Percentiles rank a stretch among this genome's conserved stretches.
Conservation (phyloP, 2,329 filamentous ascomycete genomes). For the Aspergillus tubingensis region DNA sequence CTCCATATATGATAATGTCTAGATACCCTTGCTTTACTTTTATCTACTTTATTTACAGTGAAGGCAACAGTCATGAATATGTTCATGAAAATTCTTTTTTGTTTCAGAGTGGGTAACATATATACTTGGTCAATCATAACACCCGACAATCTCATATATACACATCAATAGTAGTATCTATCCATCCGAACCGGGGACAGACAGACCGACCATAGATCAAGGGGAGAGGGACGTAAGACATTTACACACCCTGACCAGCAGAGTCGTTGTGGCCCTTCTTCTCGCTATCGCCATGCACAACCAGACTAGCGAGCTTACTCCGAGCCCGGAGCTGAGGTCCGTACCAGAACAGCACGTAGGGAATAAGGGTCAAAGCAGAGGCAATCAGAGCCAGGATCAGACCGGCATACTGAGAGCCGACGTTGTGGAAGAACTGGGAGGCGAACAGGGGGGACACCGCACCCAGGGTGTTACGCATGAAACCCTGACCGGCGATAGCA, state of each 20-base stretch:
- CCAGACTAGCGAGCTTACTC: slow-evolving; percentile 30
- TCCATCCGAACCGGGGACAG: too few species aligned
- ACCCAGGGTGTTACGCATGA: slow-evolving; percentile 57
- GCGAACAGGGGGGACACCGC: slow-evolving; percentile 56
- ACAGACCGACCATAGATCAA: too few species aligned
- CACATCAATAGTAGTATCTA: not conserved
- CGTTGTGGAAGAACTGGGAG: slow-evolving; percentile 55
- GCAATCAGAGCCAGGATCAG: slow-evolving; percentile 52
- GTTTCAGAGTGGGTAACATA: not conserved
- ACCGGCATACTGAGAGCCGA: slow-evolving; percentile 56
- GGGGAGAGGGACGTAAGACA: not conserved
- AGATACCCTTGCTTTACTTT: not conserved
- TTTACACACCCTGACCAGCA: slow-evolving; percentile 2
- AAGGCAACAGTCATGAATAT: not conserved
- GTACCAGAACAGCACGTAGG: slow-evolving; percentile 33
- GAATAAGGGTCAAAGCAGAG: slow-evolving; percentile 37
- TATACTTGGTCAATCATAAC: not conserved
- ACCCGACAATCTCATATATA: slow-evolving; percentile 2
- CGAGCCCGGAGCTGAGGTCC: slow-evolving; percentile 33
- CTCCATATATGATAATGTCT: not conserved
- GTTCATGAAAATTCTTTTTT: not conserved
- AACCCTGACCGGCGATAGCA: slow-evolving; percentile 53
- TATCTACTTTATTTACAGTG: too few species aligned
- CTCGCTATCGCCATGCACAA: not conserved
- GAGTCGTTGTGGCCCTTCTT: not conserved